phyloP scores from a whole-genome alignment of 768 basidiomycete species.

The Mycena maculata region DNA sequence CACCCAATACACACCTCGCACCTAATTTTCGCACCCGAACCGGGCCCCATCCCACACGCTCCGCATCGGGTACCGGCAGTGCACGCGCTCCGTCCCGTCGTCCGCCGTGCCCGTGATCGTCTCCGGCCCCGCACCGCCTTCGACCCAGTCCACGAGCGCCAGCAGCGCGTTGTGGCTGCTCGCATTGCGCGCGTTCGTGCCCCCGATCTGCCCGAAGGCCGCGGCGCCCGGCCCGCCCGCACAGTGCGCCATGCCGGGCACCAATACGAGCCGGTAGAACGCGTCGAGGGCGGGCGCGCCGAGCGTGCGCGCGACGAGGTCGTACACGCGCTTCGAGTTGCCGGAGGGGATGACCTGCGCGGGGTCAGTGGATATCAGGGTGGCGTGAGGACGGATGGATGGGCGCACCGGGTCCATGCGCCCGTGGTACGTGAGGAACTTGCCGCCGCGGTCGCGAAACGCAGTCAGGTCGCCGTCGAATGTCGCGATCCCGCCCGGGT shows the following conservation, averaged over 20 bases:
- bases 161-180: too few relatives aligned
- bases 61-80: conserved; percentile 22
- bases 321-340: conserved; percentile 36
- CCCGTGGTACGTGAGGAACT: conserved; percentile 42
- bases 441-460: conserved; percentile 40
- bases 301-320: conserved; percentile 34
- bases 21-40: too few relatives aligned
- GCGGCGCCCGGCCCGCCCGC: conserved; percentile 25
- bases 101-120: conserved; percentile 8
- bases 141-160: conserved; percentile 29
- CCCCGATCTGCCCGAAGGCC: conserved; percentile 29
- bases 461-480: conserved; percentile 33
- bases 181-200: conserved; percentile 11
- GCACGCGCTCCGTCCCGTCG: background rate
- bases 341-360: conserved; percentile 37
- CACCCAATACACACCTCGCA: too few relatives aligned
- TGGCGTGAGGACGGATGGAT: background rate
- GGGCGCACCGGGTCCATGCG: conserved; percentile 18
- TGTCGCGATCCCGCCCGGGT: conserved; percentile 23
- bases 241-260: conserved; percentile 41
- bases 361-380: background rate
- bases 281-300: too few relatives aligned
- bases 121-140: conserved; percentile 20
- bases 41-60: conserved; percentile 22
- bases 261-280: conserved; percentile 38